phyloP scores from a whole-genome alignment of 345 rosid species.

The Tarenaya hassleriana region DNA sequence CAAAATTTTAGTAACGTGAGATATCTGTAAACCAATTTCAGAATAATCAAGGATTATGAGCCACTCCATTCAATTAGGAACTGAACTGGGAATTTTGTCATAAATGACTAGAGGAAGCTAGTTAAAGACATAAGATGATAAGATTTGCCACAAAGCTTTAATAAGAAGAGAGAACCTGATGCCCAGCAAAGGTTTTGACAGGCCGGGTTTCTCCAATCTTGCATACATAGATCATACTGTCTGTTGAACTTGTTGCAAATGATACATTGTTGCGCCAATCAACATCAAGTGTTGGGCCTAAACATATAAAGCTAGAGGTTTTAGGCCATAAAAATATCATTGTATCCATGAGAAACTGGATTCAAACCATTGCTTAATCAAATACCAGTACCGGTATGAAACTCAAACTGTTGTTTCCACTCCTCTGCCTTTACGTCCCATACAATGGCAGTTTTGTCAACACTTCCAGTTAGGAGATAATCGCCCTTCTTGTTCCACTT shows the following conservation, averaged over 20 bases:
- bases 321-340: neutral
- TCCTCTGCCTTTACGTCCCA: conserved; percentile 98
- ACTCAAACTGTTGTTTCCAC: conserved; percentile 92
- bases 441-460: conserved; percentile 91
- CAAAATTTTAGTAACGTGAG: conserved; percentile 17
- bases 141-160: conserved; percentile 13
- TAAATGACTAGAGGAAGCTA: no score
- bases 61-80: no score
- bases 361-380: conserved; percentile 1
- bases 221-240: conserved; percentile 87
- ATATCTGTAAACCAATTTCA: neutral
- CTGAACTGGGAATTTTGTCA: conserved; percentile 3
- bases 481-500: conserved; percentile 99
- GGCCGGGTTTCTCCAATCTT: conserved; percentile 85
- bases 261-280: conserved; percentile 97
- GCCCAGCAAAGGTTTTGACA: conserved; percentile 77
- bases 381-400: conserved; percentile 56
- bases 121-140: no score
- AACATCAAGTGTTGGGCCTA: conserved; percentile 98
- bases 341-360: neutral
- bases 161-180: conserved; percentile 51
- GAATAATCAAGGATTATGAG: no score
- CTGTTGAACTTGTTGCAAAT: conserved; percentile 96
- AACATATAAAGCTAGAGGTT: conserved; percentile 1
- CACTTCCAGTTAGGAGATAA: conserved; percentile 97